A percentile compares a stretch with the other conserved stretches of the same genome.
Evolutionary conservation across 768 basidiomycete genomes (phyloP).

Genomic region (Trametes elegans): DNA sequence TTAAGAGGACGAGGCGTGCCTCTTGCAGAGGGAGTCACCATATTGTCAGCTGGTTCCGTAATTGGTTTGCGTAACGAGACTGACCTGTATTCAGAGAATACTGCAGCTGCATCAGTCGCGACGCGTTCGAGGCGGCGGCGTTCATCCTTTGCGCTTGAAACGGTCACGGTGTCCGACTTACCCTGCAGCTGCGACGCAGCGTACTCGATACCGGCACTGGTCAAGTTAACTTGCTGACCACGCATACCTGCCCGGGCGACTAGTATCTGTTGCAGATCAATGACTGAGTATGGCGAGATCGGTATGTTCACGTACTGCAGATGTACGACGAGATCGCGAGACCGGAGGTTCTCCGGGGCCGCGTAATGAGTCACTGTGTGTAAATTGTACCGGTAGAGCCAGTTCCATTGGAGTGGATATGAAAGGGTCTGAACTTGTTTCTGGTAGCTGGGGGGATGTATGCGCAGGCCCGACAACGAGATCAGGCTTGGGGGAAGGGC

Average conservation of each 20-base stretch:
- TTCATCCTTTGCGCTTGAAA: neutral
- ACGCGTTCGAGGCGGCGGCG: neutral
- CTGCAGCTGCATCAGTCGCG: neutral
- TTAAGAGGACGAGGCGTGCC: neutral
- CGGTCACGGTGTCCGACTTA: too few relatives aligned
- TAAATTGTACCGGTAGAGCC: too few relatives aligned
- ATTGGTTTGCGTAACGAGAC: too few relatives aligned
- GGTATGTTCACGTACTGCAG: neutral
- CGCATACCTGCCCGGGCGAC: neutral
- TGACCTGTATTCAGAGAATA: neutral
- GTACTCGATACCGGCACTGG: neutral
- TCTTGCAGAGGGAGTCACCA: too few relatives aligned
- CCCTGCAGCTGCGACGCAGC: neutral
- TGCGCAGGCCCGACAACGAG: too few relatives aligned
- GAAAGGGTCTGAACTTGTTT: too few relatives aligned
- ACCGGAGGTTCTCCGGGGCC: neutral
- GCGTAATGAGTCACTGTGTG: too few relatives aligned
- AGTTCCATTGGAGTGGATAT: too few relatives aligned
- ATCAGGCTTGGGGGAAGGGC: neutral
- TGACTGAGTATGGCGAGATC: neutral
- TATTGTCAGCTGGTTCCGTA: too few relatives aligned
- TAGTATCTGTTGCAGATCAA: neutral
- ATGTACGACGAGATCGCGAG: neutral
- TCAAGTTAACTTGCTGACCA: neutral
- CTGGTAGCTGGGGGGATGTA: too few relatives aligned